These are phyloP conservation scores for Rhodosporidiobolus sp. DNA, from an alignment of 768 basidiomycete genomes.

Conservation along the genomic window DNA sequence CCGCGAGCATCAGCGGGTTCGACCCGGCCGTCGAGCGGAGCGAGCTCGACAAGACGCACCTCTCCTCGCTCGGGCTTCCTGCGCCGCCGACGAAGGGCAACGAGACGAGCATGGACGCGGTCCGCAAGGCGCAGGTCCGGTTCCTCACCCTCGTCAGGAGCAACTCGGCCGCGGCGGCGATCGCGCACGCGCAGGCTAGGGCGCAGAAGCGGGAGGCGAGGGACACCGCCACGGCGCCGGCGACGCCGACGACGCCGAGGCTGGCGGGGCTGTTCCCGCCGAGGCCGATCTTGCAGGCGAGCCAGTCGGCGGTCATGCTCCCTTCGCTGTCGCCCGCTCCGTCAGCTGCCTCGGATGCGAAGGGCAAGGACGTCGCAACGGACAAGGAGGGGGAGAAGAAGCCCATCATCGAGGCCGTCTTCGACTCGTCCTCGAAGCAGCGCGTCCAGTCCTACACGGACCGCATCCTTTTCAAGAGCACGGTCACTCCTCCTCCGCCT, in stretches of 20 bases:
- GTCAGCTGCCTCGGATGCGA: too few species aligned
- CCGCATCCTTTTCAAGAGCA: constrained; percentile 42
- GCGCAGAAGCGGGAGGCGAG: not conserved
- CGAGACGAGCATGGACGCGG: constrained; percentile 15
- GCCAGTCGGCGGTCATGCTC: constrained; percentile 16
- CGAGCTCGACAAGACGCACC: constrained; percentile 8
- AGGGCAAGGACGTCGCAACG: not conserved
- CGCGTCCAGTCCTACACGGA: constrained; percentile 45
- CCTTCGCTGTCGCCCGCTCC: constrained; percentile 4
- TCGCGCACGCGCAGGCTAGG: constrained; percentile 8
- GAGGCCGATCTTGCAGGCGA: constrained; percentile 16
- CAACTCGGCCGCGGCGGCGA: constrained; percentile 23
- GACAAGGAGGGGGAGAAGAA: not conserved
- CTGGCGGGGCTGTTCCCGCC: constrained; percentile 15
- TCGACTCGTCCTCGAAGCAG: constrained; percentile 43
- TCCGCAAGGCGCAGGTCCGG: constrained; percentile 28
- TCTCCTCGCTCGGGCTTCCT: constrained; percentile 12
- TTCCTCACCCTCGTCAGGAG: constrained; percentile 40
- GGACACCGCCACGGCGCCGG: not conserved
- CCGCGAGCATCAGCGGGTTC: not conserved
- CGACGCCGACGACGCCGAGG: not conserved
- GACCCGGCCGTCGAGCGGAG: constrained; percentile 1
- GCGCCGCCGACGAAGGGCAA: constrained; percentile 14
- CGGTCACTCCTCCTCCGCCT: not conserved
- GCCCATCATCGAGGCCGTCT: constrained; percentile 17